Conservation (phyloP, 257 asterid species). For the Lycium barbarum region DNA sequence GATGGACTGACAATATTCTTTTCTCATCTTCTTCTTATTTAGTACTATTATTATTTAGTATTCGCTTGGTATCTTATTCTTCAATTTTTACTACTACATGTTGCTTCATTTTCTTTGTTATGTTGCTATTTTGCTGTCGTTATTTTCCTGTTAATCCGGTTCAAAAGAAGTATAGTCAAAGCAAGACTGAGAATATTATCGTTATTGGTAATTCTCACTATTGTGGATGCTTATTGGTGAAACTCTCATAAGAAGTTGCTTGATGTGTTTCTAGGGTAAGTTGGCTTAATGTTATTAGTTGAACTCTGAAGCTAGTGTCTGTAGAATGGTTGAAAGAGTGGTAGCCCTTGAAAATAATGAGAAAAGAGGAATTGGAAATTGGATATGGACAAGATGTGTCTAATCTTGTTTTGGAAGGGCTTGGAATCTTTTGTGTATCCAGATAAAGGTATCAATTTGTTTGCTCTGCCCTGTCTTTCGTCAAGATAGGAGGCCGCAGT, state of each 20-base stretch:
- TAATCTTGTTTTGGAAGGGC: neutral
- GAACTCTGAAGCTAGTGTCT: constrained; percentile 11
- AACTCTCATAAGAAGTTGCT: neutral
- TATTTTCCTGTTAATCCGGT: too few species aligned
- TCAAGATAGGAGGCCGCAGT: neutral
- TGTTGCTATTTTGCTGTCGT: too few species aligned
- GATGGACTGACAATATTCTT: too few species aligned
- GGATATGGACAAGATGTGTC: neutral
- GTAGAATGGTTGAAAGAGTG: neutral
- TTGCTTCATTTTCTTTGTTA: too few species aligned
- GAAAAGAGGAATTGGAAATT: neutral
- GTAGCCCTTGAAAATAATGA: neutral
- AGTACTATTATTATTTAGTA: too few species aligned
- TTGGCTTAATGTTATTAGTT: neutral
- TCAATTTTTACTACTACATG: too few species aligned
- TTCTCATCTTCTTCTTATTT: too few species aligned
- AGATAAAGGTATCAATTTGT: neutral
- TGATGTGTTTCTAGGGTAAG: neutral
- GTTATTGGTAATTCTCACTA: neutral
- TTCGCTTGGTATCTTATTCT: too few species aligned
- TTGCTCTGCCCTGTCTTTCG: neutral
- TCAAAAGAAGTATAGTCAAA: too few species aligned
- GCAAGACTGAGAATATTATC: neutral
- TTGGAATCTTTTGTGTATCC: constrained; percentile 18
- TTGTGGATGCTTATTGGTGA: constrained; percentile 8